phyloP scores from a whole-genome alignment of 2,329 filamentous ascomycete species.

The Bertia moriformis region DNA sequence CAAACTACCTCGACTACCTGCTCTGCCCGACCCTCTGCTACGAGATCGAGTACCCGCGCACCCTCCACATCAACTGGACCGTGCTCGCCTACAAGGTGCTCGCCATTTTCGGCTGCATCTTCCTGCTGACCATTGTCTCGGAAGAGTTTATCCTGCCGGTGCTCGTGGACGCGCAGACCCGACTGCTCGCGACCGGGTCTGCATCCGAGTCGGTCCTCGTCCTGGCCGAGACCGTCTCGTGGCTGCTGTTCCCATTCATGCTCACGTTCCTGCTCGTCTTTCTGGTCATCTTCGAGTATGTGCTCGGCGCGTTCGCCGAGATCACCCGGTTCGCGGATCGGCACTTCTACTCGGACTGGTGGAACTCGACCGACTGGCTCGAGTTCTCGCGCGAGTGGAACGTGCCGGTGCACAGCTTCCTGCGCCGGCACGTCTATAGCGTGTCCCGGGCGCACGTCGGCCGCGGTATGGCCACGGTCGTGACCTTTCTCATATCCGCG shows the following conservation, averaged over 20 bases:
- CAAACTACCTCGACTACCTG: conserved; percentile 75
- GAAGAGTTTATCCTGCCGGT: conserved; percentile 95
- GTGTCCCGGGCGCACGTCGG: conserved; percentile 67
- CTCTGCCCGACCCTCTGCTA: conserved; percentile 94
- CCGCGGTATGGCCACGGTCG: conserved; percentile 62
- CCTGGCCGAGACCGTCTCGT: conserved; percentile 75
- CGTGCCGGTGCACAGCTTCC: conserved; percentile 86
- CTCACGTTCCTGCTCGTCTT: conserved; percentile 89
- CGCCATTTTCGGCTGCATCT: conserved; percentile 91
- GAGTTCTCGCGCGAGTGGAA: conserved; percentile 97
- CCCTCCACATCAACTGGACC: conserved; percentile 57
- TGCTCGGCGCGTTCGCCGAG: conserved; percentile 86
- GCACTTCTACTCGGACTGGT: conserved; percentile 75
- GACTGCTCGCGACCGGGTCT: conserved; percentile 29
- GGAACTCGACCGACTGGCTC: conserved; percentile 76
- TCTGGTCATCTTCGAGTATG: conserved; percentile 94
- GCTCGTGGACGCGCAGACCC: conserved; percentile 53
- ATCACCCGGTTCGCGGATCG: conserved; percentile 86
- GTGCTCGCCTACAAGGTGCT: conserved; percentile 73
- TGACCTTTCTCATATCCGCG: conserved; percentile 83
- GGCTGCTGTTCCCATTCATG: conserved; percentile 94
- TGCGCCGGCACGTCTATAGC: conserved; percentile 84
- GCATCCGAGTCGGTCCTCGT: conserved; percentile 60
- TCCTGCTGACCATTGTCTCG: conserved; percentile 75
- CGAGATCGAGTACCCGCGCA: conserved; percentile 88